Base-by-base conservation (phyloP, 1,284 basidiomycete genomes). In the Rhodotorula sp. region DNA sequence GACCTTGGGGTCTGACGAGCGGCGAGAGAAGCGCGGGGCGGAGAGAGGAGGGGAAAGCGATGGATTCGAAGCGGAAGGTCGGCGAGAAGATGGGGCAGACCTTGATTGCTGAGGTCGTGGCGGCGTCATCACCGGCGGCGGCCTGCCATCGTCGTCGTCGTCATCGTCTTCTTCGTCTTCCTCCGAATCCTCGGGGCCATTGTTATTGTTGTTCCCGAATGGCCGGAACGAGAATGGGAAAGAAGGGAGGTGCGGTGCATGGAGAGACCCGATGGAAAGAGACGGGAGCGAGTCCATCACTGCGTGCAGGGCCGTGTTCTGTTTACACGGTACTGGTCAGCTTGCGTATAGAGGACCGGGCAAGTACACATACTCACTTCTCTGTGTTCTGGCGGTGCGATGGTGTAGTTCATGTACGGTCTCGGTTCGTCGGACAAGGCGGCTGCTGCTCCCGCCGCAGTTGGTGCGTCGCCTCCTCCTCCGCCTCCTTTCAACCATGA, bases 251-350 rank as follows among this genome's bases (percentile, higher is more conserved):
- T 46, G 22, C 20, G 57, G 64, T 22, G 64, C 29, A 22, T 54
- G 60, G 14, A 67, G 26, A 15, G 60, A 62, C 12, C 63, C 63
- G 45, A 69, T 42, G 22, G 67, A 69, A 14, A 54, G 53, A 0
- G 26, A n/a, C 17, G 62, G 68, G n/a, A 65, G 63, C 8, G 68
- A 65, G 42, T 69, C 68, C 48, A 69, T 53, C 8, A 69, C 37
- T 17, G 68, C 68, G 55, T 69, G 68, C 20, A 65, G 49, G n/a
- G 68, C 58, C 10, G 68, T 69, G 68, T 69, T 69, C 68, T 69
- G 59, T 17, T 29, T 14, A 1, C 5, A 26, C 15, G 57, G 24
- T 14, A 26, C 14, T 4, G 24, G 46, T 64, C 30, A 64, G 46
- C 45, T 26, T 4, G 18, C 20, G 51, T 26, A 8, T 24, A 24